These are phyloP conservation scores for Aspergillus coremiiformis DNA, from an alignment of 495 filamentous ascomycete species.

Conservation along the genomic window DNA sequence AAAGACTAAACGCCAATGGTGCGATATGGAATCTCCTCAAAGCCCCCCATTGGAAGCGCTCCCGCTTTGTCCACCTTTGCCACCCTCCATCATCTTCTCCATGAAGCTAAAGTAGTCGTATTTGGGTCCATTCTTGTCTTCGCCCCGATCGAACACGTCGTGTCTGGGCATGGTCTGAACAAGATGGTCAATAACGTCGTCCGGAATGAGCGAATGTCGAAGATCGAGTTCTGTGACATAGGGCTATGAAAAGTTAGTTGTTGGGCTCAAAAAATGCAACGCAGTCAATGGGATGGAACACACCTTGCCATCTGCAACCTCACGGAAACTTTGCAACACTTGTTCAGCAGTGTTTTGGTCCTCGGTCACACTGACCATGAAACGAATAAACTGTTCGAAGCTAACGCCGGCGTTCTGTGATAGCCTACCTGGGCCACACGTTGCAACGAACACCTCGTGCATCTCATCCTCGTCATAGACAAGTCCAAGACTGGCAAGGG, in stretches of 20 bases:
- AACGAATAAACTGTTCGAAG: slow-evolving; percentile 97
- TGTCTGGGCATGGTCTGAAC: slow-evolving; percentile 78
- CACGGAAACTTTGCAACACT: slow-evolving; percentile 91
- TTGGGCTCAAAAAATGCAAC: not conserved
- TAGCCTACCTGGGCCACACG: slow-evolving; percentile 47
- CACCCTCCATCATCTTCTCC: slow-evolving; percentile 57
- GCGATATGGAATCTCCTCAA: slow-evolving; percentile 16
- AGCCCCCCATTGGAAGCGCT: slow-evolving; percentile 24
- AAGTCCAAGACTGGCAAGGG: slow-evolving; percentile 83
- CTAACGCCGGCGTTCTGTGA: slow-evolving; percentile 57
- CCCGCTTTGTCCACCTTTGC: slow-evolving; percentile 12
- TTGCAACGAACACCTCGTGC: slow-evolving; percentile 80
- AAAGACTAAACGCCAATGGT: slow-evolving; percentile 21
- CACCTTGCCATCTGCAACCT: slow-evolving; percentile 95
- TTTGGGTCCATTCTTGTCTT: slow-evolving; percentile 69
- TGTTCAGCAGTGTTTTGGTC: slow-evolving; percentile 98
- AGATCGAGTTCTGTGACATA: slow-evolving; percentile 98
- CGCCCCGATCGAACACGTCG: slow-evolving; percentile 67
- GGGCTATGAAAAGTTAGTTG: slow-evolving; percentile 43
- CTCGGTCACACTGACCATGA: slow-evolving; percentile 98
- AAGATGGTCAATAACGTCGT: slow-evolving; percentile 89
- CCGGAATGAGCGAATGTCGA: slow-evolving; percentile 85
- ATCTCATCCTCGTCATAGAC: slow-evolving; percentile 96
- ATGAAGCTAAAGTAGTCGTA: slow-evolving; percentile 93
- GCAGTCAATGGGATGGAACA: slow-evolving; percentile 10